Conservation (phyloP, 441 rosid species). For the Gossypium schwendimanii region DNA sequence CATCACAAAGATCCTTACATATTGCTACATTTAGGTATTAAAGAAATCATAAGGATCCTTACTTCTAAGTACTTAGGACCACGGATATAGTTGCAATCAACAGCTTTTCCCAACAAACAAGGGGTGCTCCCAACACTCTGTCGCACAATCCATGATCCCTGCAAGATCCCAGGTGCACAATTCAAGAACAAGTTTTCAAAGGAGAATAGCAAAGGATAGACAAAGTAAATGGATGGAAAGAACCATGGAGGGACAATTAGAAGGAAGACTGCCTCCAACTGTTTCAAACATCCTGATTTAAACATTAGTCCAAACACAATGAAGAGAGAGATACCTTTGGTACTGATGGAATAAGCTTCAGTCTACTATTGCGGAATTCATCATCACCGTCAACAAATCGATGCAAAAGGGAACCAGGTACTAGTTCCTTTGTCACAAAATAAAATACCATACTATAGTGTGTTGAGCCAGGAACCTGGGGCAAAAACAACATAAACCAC, state of each 20-base stretch:
- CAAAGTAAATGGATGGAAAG: background rate
- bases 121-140: slow-evolving; percentile 99
- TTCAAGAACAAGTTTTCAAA: background rate
- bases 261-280: background rate
- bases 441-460: slow-evolving; percentile 99
- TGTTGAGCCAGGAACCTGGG: slow-evolving; percentile 91
- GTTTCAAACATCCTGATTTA: slow-evolving; percentile 2
- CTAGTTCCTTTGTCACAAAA: slow-evolving; percentile 67
- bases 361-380: slow-evolving; percentile 92
- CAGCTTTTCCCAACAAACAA: slow-evolving; percentile 92
- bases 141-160: slow-evolving; percentile 99
- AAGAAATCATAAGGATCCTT: slow-evolving; percentile 15
- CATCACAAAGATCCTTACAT: background rate
- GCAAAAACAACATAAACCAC: slow-evolving; percentile 14
- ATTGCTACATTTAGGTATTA: background rate
- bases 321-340: slow-evolving; percentile 60
- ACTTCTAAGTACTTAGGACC: slow-evolving; percentile 78
- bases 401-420: slow-evolving; percentile 84
- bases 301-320: background rate
- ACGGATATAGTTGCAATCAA: slow-evolving; percentile 91
- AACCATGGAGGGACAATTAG: background rate
- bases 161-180: slow-evolving; percentile 18
- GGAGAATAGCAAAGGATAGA: background rate
- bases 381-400: slow-evolving; percentile 97
- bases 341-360: slow-evolving; percentile 92